Conservation (phyloP, 139 green algal species). For the Coelastrella sp. region DNA sequence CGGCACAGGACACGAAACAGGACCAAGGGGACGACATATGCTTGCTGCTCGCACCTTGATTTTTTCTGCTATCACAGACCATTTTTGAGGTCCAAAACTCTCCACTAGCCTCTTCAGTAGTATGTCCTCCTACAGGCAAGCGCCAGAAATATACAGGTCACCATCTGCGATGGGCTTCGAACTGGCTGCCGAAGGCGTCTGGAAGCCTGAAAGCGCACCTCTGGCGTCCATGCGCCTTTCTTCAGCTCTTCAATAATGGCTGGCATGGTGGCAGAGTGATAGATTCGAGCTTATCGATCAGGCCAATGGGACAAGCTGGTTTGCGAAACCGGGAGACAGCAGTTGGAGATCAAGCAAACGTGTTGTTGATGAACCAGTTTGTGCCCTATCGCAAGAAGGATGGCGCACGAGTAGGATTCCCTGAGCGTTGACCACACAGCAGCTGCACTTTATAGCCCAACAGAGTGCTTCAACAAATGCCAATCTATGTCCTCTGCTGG, state of each 20-base stretch:
- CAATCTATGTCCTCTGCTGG: too few relatives aligned
- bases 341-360: not conserved
- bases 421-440: not conserved
- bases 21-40: not conserved
- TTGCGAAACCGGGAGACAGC: not conserved
- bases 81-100: constrained; percentile 75
- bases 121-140: constrained; percentile 70
- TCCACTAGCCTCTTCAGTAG: constrained; percentile 66
- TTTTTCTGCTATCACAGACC: constrained; percentile 82
- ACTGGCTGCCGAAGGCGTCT: not conserved
- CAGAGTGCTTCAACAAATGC: too few relatives aligned
- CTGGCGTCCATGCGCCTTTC: constrained; percentile 82
- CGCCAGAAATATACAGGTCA: not conserved
- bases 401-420: not conserved
- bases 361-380: not conserved
- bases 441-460: not conserved
- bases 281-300: not conserved
- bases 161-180: not conserved
- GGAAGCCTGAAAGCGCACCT: constrained; percentile 27
- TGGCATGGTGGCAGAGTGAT: not conserved
- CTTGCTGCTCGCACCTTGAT: constrained; percentile 58
- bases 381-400: not conserved
- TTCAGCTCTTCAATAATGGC: constrained; percentile 58
- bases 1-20: not conserved
- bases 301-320: not conserved